A percentile compares a stretch with the other conserved stretches of the same genome.
Evolutionary conservation across 768 basidiomycete species (phyloP).

Genomic region (Hysterangium stoloniferum): DNA sequence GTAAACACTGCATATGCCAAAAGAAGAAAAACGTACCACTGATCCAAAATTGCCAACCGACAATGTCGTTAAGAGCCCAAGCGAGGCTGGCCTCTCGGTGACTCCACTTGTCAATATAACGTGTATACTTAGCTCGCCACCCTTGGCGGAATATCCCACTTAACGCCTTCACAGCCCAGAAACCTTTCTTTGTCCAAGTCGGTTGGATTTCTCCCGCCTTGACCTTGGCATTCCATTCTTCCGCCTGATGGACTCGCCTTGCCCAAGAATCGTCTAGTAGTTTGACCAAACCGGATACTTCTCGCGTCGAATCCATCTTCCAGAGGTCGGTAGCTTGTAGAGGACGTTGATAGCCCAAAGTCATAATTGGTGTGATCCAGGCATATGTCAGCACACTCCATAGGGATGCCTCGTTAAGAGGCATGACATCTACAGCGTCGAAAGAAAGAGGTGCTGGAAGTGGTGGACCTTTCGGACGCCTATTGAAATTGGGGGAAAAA

Average conservation of each 20-base stretch:
- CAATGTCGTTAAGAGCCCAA: constrained; percentile 53
- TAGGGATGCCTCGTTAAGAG: constrained; percentile 49
- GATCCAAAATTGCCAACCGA: constrained; percentile 53
- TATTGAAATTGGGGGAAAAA: too few relatives aligned
- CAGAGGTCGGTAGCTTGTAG: constrained; percentile 70
- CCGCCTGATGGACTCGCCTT: constrained; percentile 38
- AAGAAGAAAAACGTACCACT: constrained; percentile 47
- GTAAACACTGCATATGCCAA: too few relatives aligned
- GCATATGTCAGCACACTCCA: constrained; percentile 54
- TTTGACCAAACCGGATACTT: constrained; percentile 41
- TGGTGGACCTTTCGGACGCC: constrained; percentile 54
- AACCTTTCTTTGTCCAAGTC: constrained; percentile 26
- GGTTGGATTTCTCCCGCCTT: constrained; percentile 38
- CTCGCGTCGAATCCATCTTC: constrained; percentile 47
- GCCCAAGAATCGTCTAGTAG: constrained; percentile 51
- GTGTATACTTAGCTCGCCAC: constrained; percentile 11
- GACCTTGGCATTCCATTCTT: constrained; percentile 48
- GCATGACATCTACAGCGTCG: constrained; percentile 51
- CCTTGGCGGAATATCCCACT: constrained; percentile 15
- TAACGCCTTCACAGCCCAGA: constrained; percentile 33
- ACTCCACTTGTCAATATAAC: constrained; percentile 29
- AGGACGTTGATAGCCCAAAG: constrained; percentile 62
- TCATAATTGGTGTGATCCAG: constrained; percentile 49
- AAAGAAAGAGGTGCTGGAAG: constrained; percentile 47
- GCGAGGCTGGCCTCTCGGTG: constrained; percentile 43